Evolutionary conservation across 164 flowering plant genomes (phyloP).

Genomic region (Tetracentron sinense): DNA sequence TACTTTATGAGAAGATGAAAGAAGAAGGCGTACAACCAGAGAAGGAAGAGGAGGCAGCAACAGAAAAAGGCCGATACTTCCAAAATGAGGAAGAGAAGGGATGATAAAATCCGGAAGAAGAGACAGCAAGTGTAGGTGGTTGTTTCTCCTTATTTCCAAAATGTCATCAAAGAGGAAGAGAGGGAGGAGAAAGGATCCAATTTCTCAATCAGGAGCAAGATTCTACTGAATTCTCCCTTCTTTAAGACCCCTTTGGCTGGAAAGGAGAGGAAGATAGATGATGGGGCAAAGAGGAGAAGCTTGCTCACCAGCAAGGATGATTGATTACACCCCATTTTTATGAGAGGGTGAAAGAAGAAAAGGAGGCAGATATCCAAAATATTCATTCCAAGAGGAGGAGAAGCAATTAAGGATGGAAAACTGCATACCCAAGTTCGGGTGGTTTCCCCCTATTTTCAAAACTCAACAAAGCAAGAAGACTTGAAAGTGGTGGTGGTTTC

Average conservation of each 20-base stretch:
- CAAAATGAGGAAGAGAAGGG: too few relatives aligned
- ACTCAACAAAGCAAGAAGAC: background rate
- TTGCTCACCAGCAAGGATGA: background rate
- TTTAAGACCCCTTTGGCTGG: too few relatives aligned
- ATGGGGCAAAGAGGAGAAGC: too few relatives aligned
- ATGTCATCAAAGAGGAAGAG: background rate
- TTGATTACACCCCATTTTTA: background rate
- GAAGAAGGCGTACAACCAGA: background rate
- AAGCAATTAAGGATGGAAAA: background rate
- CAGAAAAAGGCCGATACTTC: too few relatives aligned
- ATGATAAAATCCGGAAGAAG: too few relatives aligned
- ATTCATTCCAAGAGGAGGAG: too few relatives aligned
- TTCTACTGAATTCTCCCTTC: too few relatives aligned
- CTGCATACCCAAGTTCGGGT: too few relatives aligned
- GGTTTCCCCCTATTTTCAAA: constrained; percentile 14
- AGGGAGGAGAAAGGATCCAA: background rate
- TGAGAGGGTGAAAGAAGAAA: background rate
- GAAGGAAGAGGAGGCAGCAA: background rate
- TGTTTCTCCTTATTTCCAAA: background rate
- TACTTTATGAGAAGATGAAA: background rate
- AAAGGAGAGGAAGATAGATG: too few relatives aligned
- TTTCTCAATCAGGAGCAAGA: too few relatives aligned
- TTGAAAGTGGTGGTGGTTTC: background rate
- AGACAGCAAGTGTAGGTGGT: too few relatives aligned
- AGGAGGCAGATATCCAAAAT: too few relatives aligned